These are phyloP conservation scores for Brachypodium distachyon DNA, from an alignment of 202 grass and related monocot species.

Conservation along the genomic window DNA sequence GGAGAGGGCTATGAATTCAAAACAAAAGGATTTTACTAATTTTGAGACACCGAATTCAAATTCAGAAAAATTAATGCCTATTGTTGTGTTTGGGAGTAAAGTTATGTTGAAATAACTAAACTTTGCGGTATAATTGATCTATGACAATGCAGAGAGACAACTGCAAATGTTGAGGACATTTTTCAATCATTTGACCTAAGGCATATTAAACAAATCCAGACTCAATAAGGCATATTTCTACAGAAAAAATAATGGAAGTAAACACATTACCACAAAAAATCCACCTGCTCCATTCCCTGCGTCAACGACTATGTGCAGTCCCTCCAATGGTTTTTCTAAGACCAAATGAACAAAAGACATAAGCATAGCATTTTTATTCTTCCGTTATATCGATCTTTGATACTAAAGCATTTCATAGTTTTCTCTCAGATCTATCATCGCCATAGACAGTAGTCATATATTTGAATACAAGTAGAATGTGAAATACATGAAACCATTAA, in stretches of 20 bases:
- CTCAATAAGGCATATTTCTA: background rate
- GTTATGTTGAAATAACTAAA: background rate
- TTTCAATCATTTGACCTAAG: background rate
- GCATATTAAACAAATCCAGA: background rate
- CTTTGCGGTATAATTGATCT: background rate
- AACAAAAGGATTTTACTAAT: background rate
- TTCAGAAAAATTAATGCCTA: background rate
- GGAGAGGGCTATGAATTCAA: background rate
- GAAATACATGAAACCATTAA: background rate
- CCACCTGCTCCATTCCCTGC: slow-evolving; percentile 93
- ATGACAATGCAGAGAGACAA: background rate
- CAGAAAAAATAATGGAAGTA: background rate
- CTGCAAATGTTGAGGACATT: background rate
- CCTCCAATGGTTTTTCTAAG: slow-evolving; percentile 85
- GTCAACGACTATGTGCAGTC: slow-evolving; percentile 86
- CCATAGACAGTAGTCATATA: background rate
- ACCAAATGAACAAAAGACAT: slow-evolving; percentile 18
- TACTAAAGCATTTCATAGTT: background rate
- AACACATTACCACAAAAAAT: slow-evolving; percentile 91
- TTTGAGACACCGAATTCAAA: background rate
- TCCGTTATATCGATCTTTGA: slow-evolving; percentile 4
- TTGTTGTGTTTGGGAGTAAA: background rate
- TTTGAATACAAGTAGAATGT: background rate
- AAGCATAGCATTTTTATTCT: slow-evolving; percentile 1
- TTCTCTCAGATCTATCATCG: background rate